These are phyloP conservation scores for Cymbidium sinense DNA, from an alignment of 106 monocot species.

Conservation along the genomic window DNA sequence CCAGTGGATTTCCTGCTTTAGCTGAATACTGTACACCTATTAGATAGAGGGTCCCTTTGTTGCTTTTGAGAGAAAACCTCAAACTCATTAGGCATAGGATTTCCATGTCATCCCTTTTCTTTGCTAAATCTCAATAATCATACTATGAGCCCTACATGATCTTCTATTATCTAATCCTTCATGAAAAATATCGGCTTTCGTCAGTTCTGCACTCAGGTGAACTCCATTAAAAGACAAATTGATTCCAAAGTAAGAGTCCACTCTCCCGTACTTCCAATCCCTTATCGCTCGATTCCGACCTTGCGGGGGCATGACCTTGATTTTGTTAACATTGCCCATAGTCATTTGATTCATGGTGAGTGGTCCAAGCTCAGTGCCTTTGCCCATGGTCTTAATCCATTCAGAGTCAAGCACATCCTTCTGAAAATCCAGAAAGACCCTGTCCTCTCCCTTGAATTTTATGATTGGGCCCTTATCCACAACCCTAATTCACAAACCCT, in stretches of 20 bases:
- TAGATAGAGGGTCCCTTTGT: background rate
- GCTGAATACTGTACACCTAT: background rate
- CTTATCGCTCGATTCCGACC: constrained; percentile 44
- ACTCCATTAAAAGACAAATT: background rate
- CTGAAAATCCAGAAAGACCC: constrained; percentile 43
- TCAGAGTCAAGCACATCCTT: constrained; percentile 38
- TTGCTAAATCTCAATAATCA: background rate
- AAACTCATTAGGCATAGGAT: background rate
- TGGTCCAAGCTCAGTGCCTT: constrained; percentile 47
- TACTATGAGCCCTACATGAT: background rate
- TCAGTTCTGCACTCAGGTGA: background rate
- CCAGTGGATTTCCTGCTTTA: background rate
- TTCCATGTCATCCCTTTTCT: background rate
- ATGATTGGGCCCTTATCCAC: constrained; percentile 28
- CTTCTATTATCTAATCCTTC: background rate
- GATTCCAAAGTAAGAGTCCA: background rate
- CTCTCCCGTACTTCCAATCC: constrained; percentile 29
- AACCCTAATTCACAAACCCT: constrained; percentile 29
- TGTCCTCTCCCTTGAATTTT: constrained; percentile 64
- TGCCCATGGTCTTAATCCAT: constrained; percentile 35
- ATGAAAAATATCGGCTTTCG: constrained; percentile 7
- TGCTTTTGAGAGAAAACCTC: background rate
- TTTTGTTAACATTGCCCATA: constrained; percentile 41
- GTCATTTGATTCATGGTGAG: constrained; percentile 43
- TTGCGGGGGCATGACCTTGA: constrained; percentile 36